Evolutionary conservation across 805 yeast species (phyloP).

Genomic region (Zygosaccharomyces rouxii): DNA sequence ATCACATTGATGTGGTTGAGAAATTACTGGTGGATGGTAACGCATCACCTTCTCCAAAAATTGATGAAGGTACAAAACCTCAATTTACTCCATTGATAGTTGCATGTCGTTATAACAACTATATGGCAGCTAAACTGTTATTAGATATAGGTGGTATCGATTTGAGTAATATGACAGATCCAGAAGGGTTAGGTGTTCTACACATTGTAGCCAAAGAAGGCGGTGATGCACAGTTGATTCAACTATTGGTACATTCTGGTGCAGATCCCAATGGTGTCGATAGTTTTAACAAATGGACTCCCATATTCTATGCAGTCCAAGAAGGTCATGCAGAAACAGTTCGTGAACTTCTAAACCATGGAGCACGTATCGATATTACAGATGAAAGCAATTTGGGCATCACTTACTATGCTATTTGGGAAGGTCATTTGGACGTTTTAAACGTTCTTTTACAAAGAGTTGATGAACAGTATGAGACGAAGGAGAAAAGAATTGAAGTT

Average conservation of each 20-base stretch:
- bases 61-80: slow-evolving; percentile 47
- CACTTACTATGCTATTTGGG: slow-evolving; percentile 86
- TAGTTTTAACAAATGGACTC: slow-evolving; percentile 89
- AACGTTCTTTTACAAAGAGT: slow-evolving; percentile 53
- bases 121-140: slow-evolving; percentile 60
- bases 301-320: slow-evolving; percentile 82
- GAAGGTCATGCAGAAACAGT: slow-evolving; percentile 77
- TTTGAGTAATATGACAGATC: slow-evolving; percentile 45
- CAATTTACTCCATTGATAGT: slow-evolving; percentile 74
- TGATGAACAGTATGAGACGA: slow-evolving; percentile 4
- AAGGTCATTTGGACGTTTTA: slow-evolving; percentile 82
- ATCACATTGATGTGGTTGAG: slow-evolving; percentile 52
- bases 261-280: slow-evolving; percentile 76
- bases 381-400: slow-evolving; percentile 84
- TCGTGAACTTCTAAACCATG: slow-evolving; percentile 60
- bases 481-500: neutral
- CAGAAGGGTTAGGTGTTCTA: slow-evolving; percentile 83
- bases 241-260: slow-evolving; percentile 64
- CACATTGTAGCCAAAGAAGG: slow-evolving; percentile 89
- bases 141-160: slow-evolving; percentile 40
- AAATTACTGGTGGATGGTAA: slow-evolving; percentile 44
- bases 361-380: slow-evolving; percentile 61
- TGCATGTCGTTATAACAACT: slow-evolving; percentile 84
- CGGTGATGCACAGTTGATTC: slow-evolving; percentile 57
- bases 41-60: slow-evolving; percentile 45